Percentiles rank a stretch among this genome's conserved stretches.
phyloP scores from a whole-genome alignment of 2,329 filamentous ascomycete genomes.

The Exophiala bonariae region DNA sequence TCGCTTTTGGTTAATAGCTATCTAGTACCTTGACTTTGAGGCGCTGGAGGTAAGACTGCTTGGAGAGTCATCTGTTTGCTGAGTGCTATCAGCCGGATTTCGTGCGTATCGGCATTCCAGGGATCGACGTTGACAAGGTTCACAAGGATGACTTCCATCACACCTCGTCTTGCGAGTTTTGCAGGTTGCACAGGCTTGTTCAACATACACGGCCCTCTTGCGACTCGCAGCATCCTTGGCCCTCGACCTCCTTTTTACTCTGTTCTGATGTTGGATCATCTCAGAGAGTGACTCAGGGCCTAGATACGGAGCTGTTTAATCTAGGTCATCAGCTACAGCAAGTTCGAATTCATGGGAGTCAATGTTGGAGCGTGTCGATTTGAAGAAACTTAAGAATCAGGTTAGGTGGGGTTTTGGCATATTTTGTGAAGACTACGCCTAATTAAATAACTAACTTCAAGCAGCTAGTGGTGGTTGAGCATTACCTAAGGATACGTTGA shows the following conservation, averaged over 20 bases:
- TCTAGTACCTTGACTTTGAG: not conserved
- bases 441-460: no score
- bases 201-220: slow-evolving; percentile 10
- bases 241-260: slow-evolving; percentile 2
- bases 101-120: slow-evolving; percentile 3
- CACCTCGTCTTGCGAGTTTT: slow-evolving; percentile 7
- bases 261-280: no score
- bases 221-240: slow-evolving; percentile 5
- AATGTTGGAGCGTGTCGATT: no score
- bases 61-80: not conserved
- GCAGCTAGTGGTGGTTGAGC: no score
- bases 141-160: slow-evolving; percentile 5
- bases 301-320: no score
- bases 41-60: not conserved
- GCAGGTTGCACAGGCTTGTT: slow-evolving; percentile 4
- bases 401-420: no score
- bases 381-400: no score
- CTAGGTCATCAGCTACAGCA: no score
- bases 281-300: no score
- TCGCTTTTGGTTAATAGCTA: not conserved
- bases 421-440: no score
- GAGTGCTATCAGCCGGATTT: not conserved
- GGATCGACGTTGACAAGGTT: slow-evolving; percentile 1
- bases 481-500: no score
- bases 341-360: no score